Evolutionary conservation across 2,329 filamentous ascomycete species (phyloP).

Genomic region (Aspergillus glaucus): DNA sequence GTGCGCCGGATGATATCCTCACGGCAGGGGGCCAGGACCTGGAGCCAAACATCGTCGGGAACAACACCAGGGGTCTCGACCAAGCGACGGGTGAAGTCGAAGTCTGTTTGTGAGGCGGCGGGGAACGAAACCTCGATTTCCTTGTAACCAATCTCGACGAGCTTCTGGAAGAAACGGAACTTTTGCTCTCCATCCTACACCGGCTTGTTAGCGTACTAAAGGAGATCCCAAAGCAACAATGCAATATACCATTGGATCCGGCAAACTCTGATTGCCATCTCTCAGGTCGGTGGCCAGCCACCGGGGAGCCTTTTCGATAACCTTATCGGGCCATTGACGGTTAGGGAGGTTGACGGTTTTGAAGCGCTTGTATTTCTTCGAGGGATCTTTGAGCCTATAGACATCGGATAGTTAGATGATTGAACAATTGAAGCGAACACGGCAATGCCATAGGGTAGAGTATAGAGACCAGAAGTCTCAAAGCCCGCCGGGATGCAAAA

Average conservation of each 20-base stretch:
- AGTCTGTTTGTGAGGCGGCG: conserved; percentile 89
- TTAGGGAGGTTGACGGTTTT: conserved; percentile 45
- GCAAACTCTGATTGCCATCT: conserved; percentile 90
- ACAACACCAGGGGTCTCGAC: conserved; percentile 77
- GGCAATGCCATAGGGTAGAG: not conserved
- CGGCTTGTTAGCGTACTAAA: not conserved
- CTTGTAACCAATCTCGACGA: conserved; percentile 87
- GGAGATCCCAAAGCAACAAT: not conserved
- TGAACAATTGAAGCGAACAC: not conserved
- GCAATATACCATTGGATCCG: conserved; percentile 75
- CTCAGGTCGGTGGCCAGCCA: conserved; percentile 86
- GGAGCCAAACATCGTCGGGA: conserved; percentile 84
- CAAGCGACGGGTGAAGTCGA: conserved; percentile 83
- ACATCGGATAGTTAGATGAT: not conserved
- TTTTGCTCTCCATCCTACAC: conserved; percentile 85
- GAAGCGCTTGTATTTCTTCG: conserved; percentile 43
- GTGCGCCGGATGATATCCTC: conserved; percentile 85
- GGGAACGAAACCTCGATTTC: conserved; percentile 97
- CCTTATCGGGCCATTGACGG: conserved; percentile 71
- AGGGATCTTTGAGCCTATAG: conserved; percentile 44
- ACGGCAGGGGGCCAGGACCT: conserved; percentile 87
- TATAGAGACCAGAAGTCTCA: not conserved
- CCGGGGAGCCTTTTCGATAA: conserved; percentile 74
- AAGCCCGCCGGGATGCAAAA: not conserved
- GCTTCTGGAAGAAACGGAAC: conserved; percentile 91